Percentiles rank a stretch among this genome's conserved stretches.
Evolutionary conservation across 202 grass and related monocot species (phyloP).

Genomic region (Alloteropsis angusta): DNA sequence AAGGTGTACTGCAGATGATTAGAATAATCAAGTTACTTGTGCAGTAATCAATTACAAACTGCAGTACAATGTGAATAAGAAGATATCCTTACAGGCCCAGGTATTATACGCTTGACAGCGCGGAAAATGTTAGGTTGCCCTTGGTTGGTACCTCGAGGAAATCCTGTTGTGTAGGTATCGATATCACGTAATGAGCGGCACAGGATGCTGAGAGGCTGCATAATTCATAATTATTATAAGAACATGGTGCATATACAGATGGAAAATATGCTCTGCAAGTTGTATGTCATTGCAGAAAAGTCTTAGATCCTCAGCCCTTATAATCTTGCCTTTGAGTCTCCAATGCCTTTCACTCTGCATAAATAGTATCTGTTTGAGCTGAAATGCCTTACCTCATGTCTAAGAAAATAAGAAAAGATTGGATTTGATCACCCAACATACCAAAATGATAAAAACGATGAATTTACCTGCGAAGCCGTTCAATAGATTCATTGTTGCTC

Average conservation of each 20-base stretch:
- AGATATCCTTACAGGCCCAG: constrained; percentile 71
- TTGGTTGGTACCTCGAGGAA: constrained; percentile 72
- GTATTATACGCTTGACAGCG: constrained; percentile 68
- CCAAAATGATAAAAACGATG: constrained; percentile 9
- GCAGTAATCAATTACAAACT: constrained; percentile 9
- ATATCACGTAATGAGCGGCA: constrained; percentile 68
- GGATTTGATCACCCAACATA: not conserved
- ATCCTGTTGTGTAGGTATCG: constrained; percentile 82
- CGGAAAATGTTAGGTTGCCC: constrained; percentile 75
- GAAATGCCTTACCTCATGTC: not conserved
- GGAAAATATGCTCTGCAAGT: not conserved
- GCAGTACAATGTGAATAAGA: not conserved
- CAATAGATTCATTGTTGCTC: constrained; percentile 71
- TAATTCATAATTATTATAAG: constrained; percentile 25
- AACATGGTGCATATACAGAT: not conserved
- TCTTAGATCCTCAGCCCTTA: not conserved
- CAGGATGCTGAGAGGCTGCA: constrained; percentile 79
- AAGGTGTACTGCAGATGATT: constrained; percentile 73
- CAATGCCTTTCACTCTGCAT: constrained; percentile 82
- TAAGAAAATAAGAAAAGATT: not conserved
- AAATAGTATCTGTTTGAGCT: constrained; percentile 6
- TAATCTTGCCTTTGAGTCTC: constrained; percentile 64
- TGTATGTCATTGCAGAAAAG: not conserved
- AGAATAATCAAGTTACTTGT: constrained; percentile 8
- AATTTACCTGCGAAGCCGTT: constrained; percentile 64